Evolutionary conservation across 2,329 filamentous ascomycete genomes (phyloP).

Genomic region (Sporothrix luriei): DNA sequence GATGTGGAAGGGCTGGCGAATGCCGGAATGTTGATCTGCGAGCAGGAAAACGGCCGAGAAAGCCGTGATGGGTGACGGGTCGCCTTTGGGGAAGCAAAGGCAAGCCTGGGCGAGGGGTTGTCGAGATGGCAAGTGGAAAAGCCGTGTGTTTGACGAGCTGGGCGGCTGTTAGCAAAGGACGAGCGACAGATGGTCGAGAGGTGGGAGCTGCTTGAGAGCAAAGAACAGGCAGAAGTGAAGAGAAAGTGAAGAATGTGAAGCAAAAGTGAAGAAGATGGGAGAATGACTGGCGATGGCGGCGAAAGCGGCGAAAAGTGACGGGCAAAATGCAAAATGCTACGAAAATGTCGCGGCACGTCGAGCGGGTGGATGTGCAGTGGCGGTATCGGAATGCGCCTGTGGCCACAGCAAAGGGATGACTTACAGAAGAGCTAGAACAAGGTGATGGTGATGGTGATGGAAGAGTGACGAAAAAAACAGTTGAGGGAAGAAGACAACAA

Average conservation of each 20-base stretch:
- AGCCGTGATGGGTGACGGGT: slow-evolving; percentile 59
- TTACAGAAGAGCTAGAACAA: neutral
- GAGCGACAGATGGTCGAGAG: neutral
- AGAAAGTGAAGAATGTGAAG: neutral
- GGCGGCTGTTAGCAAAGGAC: neutral
- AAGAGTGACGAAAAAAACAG: neutral
- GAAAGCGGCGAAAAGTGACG: neutral
- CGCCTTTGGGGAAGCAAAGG: slow-evolving; percentile 73
- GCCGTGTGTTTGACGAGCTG: slow-evolving; percentile 9
- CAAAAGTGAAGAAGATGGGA: slow-evolving; percentile 5
- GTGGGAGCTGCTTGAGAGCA: neutral
- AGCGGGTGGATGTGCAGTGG: neutral
- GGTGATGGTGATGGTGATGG: neutral
- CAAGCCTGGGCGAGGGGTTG: slow-evolving; percentile 39
- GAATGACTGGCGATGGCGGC: too few relatives aligned
- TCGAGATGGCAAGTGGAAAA: neutral
- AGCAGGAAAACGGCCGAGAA: slow-evolving; percentile 62
- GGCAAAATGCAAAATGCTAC: slow-evolving; percentile 4
- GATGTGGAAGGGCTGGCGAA: slow-evolving; percentile 65
- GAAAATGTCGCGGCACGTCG: slow-evolving; percentile 12
- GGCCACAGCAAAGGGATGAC: neutral
- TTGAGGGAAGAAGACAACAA: neutral
- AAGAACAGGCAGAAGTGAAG: neutral
- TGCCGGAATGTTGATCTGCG: slow-evolving; percentile 71
- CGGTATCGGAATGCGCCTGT: slow-evolving; percentile 2